A percentile compares a stretch with the other conserved stretches of the same genome.
Evolutionary conservation across 768 basidiomycete genomes (phyloP).

Genomic region (Postia placenta): DNA sequence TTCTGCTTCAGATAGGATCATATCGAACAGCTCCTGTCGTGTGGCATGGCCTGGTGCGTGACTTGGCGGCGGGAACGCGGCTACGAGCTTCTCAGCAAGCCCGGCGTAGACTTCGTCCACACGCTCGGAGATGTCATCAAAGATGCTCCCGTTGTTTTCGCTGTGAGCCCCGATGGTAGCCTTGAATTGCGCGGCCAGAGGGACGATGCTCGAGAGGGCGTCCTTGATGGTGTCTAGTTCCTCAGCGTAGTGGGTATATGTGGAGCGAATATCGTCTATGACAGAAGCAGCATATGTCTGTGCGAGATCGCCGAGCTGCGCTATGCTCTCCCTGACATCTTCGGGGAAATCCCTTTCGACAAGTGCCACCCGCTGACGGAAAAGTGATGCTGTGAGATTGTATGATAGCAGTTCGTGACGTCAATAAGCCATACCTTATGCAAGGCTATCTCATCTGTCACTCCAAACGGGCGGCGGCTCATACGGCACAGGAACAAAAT

Average conservation of each 20-base stretch:
- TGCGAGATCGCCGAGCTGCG: neutral
- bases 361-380: no score
- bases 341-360: no score
- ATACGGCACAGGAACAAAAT: no score
- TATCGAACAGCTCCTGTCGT: constrained; percentile 16
- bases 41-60: constrained; percentile 25
- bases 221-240: neutral
- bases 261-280: no score
- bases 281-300: neutral
- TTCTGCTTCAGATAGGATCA: constrained; percentile 22
- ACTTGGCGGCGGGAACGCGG: constrained; percentile 25
- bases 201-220: neutral
- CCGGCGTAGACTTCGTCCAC: neutral
- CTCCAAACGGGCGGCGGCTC: no score
- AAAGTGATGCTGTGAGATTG: no score
- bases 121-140: neutral
- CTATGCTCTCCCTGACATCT: neutral
- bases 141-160: constrained; percentile 11
- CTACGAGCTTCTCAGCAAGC: constrained; percentile 21
- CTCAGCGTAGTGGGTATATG: neutral
- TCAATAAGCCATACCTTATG: no score
- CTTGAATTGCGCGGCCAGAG: neutral
- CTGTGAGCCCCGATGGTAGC: constrained; percentile 11
- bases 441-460: no score
- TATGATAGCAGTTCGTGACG: no score